Evolutionary conservation across 2,329 filamentous ascomycete species (phyloP).

Genomic region (Aureobasidium sp.): DNA sequence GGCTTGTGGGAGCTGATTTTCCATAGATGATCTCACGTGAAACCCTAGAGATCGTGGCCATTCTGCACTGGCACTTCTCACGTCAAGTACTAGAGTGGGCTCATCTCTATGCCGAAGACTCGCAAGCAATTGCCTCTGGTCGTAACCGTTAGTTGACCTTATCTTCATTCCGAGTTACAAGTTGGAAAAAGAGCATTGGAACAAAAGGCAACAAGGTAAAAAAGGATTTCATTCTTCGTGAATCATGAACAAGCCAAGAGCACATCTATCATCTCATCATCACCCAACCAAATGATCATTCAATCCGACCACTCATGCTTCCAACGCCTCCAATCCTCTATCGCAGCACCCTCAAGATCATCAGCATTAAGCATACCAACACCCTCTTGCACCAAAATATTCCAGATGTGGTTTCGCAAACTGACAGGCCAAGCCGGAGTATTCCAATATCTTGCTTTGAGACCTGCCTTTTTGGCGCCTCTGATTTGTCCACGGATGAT

Average conservation of each 20-base stretch:
- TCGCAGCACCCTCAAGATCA: slow-evolving; percentile 43
- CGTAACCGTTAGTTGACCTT: no score
- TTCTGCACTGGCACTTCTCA: no score
- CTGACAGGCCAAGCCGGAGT: slow-evolving; percentile 48
- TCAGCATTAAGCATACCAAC: slow-evolving; percentile 52
- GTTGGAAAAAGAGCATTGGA: no score
- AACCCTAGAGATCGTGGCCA: no score
- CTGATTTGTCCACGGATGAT: slow-evolving; percentile 44
- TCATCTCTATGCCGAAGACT: no score
- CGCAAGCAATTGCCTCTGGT: no score
- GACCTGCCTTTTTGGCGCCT: slow-evolving; percentile 42
- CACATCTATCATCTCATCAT: not conserved
- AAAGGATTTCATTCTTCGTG: not conserved
- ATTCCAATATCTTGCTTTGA: slow-evolving; percentile 51
- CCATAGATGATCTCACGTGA: no score
- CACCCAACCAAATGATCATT: not conserved
- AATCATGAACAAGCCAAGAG: not conserved
- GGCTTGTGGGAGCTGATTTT: no score
- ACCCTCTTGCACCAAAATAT: slow-evolving; percentile 44
- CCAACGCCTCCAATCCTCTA: slow-evolving; percentile 37
- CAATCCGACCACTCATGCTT: slow-evolving; percentile 16
- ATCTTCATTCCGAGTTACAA: no score
- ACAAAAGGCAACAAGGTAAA: no score
- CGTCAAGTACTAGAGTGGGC: no score
- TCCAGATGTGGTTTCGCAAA: slow-evolving; percentile 48